Evolutionary conservation across 202 grass and related monocot species (phyloP), one percentile per base, ranked within the genome.

Genomic region (Musa balbisiana): DNA sequence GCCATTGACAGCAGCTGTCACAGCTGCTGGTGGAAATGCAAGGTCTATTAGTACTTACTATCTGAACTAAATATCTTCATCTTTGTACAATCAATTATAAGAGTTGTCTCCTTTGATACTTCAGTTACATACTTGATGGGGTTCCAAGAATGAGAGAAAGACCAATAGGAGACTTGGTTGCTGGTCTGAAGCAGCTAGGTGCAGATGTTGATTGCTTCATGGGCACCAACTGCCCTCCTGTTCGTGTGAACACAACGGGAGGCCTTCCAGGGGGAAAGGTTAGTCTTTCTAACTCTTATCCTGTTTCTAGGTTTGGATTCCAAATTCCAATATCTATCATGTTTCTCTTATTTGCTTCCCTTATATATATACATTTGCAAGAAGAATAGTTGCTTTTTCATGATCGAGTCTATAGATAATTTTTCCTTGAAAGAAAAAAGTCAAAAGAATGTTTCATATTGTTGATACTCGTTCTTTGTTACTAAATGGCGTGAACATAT

Each of bases 121-220:
- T 75, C 2, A 99, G 96, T 81, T 99, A 99, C 43, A 83, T 99
- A 53, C 89, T 99, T 73, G 96, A 99, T 85, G 96, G 96, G 55
- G 91, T 95, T 21, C 96, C 91, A 52, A 81, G 96, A 83, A 99
- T 99, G 96, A 92, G 96, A 83, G 96, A 99, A 76, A 88, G 96
- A 50, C 96, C 96, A 2, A 99, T 99, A 78, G 89, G 91, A 9
- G 96, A 99, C 75, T 92, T 99, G 62, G 87, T 95, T 67, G 79
- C 83, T 0, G 96, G 96, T 55, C 79, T 99, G 78, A 90, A 99
- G 77, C 96, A 99, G 74, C 96, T 99, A 14, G 96, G 91, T 65
- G 91, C 96, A 0, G 87, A 95, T 70, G 87, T 83, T 53, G 96
- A 99, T 82, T 99, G 96, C 85, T 99, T 99, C 83, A 83, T 99